phyloP scores from a whole-genome alignment of 164 flowering plant species.

The Liquidambar formosana region DNA sequence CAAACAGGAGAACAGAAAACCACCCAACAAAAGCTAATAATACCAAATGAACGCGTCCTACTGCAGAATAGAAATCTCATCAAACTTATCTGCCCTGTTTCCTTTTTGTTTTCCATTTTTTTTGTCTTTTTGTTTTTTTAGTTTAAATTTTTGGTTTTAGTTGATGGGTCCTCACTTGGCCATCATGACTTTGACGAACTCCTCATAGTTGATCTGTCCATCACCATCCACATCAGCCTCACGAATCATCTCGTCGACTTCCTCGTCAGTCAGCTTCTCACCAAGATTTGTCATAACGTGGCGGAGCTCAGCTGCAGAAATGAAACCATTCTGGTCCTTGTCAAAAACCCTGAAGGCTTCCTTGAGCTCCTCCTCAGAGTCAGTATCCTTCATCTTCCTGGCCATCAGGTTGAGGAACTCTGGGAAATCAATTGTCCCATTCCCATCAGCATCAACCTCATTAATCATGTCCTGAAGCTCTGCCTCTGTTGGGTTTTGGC shows the following conservation, averaged over 20 bases:
- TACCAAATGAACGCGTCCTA: slow-evolving; percentile 26
- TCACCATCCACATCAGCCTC: slow-evolving; percentile 68
- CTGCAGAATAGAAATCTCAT: slow-evolving; percentile 22
- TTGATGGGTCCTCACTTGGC: slow-evolving; percentile 48
- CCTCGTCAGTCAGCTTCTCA: slow-evolving; percentile 65
- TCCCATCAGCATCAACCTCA: slow-evolving; percentile 63
- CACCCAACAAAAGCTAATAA: slow-evolving; percentile 25
- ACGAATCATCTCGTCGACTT: slow-evolving; percentile 66
- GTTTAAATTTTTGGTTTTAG: slow-evolving; percentile 1
- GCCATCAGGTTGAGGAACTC: slow-evolving; percentile 70
- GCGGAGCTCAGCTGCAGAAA: slow-evolving; percentile 65
- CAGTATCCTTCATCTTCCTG: slow-evolving; percentile 61
- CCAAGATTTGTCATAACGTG: slow-evolving; percentile 66
- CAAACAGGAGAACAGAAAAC: slow-evolving; percentile 23
- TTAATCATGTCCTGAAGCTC: slow-evolving; percentile 67
- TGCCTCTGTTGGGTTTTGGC: slow-evolving; percentile 64
- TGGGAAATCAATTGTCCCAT: slow-evolving; percentile 62
- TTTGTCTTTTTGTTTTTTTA: neutral
- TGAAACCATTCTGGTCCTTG: slow-evolving; percentile 64
- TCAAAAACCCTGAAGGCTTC: slow-evolving; percentile 62
- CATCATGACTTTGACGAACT: slow-evolving; percentile 68
- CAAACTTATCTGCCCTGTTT: slow-evolving; percentile 29
- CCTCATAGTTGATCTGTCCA: slow-evolving; percentile 66
- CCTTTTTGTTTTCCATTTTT: slow-evolving; percentile 8
- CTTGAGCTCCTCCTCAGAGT: slow-evolving; percentile 66